Evolutionary conservation across 1,284 basidiomycete species (phyloP).

Genomic region (Wolfiporia cocos): DNA sequence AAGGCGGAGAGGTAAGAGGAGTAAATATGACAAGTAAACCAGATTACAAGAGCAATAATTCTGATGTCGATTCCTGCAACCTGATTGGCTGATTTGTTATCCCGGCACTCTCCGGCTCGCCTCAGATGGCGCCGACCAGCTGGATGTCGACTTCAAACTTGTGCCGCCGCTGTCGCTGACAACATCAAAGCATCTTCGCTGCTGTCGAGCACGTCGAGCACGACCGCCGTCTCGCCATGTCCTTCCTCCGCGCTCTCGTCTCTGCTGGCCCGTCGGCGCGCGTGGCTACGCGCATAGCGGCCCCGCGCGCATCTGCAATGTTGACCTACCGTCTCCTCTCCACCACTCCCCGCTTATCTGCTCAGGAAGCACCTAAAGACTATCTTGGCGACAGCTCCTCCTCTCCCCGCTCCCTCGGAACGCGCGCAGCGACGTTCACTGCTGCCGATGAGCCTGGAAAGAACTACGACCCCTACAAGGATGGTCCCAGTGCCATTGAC

Average conservation of each 20-base stretch:
- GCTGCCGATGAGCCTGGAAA: slow-evolving; percentile 41
- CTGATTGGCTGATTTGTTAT: slow-evolving; percentile 43
- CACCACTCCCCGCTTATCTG: slow-evolving; percentile 20
- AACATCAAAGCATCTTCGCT: slow-evolving; percentile 16
- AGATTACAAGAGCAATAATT: slow-evolving; percentile 12
- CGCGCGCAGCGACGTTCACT: slow-evolving; percentile 33
- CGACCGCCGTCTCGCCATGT: slow-evolving; percentile 32
- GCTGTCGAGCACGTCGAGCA: slow-evolving; percentile 16
- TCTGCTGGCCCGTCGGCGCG: slow-evolving; percentile 20
- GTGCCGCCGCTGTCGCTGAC: slow-evolving; percentile 19
- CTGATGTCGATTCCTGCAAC: slow-evolving; percentile 33
- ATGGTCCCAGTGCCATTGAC: slow-evolving; percentile 85
- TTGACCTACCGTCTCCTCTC: slow-evolving; percentile 42
- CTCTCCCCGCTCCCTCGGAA: slow-evolving; percentile 24
- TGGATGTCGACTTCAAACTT: no score
- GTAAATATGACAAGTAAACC: slow-evolving; percentile 7
- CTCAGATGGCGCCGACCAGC: slow-evolving; percentile 28
- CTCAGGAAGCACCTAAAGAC: slow-evolving; percentile 8
- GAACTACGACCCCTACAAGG: slow-evolving; percentile 61
- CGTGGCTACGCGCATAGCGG: slow-evolving; percentile 26
- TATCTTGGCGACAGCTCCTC: slow-evolving; percentile 6
- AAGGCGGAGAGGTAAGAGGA: slow-evolving; percentile 11
- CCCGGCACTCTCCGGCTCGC: slow-evolving; percentile 24
- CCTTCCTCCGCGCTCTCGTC: slow-evolving; percentile 28
- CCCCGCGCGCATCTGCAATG: slow-evolving; percentile 27